Percentiles rank a stretch among this genome's conserved stretches.
Evolutionary conservation across 2,329 filamentous ascomycete species (phyloP).

Genomic region (Penicillium brasilianum): DNA sequence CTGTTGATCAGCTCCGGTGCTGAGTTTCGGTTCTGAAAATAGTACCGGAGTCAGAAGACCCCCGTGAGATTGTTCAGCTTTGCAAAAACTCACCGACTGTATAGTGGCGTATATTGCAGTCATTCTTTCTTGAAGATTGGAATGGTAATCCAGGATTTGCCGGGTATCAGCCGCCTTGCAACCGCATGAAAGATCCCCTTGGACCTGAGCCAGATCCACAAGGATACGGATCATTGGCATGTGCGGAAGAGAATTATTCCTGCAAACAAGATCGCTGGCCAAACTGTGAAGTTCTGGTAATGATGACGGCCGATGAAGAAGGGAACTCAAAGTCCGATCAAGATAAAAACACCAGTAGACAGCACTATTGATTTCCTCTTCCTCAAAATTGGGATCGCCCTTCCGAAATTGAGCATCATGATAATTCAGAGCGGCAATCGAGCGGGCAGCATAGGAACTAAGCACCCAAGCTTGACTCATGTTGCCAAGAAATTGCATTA

Average conservation of each 20-base stretch:
- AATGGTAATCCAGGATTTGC: conserved; percentile 22
- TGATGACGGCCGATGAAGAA: conserved; percentile 30
- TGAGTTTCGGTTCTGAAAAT: conserved; percentile 17
- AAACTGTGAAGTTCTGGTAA: conserved; percentile 24
- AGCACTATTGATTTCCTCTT: conserved; percentile 29
- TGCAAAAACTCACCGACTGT: conserved; percentile 21
- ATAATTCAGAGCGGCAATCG: conserved; percentile 32
- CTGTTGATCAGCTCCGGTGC: conserved; percentile 16
- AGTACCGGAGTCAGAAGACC: neutral
- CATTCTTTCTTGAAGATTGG: conserved; percentile 27
- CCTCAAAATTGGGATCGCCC: conserved; percentile 11
- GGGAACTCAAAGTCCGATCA: conserved; percentile 34
- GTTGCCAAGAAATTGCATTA: conserved; percentile 34
- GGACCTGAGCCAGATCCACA: conserved; percentile 22
- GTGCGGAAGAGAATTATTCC: conserved; percentile 8
- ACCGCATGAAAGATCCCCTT: conserved; percentile 22
- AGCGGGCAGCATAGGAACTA: conserved; percentile 34
- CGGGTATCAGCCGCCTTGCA: conserved; percentile 12
- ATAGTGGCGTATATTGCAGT: conserved; percentile 22
- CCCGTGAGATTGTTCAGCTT: too few relatives aligned
- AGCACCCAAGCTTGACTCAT: conserved; percentile 33
- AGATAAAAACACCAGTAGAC: conserved; percentile 38
- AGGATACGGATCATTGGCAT: conserved; percentile 21
- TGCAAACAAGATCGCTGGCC: conserved; percentile 10
- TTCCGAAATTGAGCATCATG: conserved; percentile 18